Conservation (phyloP, 2,329 filamentous ascomycete species). For the Fusarium haematococcum region DNA sequence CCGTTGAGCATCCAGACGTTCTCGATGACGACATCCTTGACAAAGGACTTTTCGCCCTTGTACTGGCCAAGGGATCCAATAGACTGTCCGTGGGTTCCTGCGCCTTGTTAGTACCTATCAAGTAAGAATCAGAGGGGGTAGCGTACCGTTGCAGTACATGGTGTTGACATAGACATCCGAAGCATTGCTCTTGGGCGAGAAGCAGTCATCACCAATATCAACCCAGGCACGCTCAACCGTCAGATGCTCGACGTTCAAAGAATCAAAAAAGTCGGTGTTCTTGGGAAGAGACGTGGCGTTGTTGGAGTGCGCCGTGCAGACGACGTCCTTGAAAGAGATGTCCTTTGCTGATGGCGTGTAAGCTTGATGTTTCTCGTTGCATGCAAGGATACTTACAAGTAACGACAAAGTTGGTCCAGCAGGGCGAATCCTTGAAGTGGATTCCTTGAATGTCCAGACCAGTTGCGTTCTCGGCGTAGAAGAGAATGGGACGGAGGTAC, state of each 20-base stretch:
- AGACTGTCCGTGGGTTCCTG: slow-evolving; percentile 37
- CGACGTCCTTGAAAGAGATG: slow-evolving; percentile 37
- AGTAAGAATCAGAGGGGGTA: accelerated
- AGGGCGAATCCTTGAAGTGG: slow-evolving; percentile 42
- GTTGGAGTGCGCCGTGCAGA: slow-evolving; percentile 41
- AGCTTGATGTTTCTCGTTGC: not conserved
- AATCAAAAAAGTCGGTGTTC: slow-evolving; percentile 44
- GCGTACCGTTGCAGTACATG: slow-evolving; percentile 42
- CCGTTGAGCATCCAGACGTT: slow-evolving; percentile 45
- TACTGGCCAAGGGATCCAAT: slow-evolving; percentile 43
- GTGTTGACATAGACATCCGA: slow-evolving; percentile 37
- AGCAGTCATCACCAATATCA: slow-evolving; percentile 42
- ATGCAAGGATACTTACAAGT: slow-evolving; percentile 20
- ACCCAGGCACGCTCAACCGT: slow-evolving; percentile 39
- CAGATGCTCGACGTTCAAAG: slow-evolving; percentile 36
- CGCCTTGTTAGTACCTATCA: accelerated
- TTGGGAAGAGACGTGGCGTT: slow-evolving; percentile 38
- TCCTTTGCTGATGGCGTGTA: slow-evolving; percentile 23
- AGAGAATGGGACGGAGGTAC: slow-evolving; percentile 40
- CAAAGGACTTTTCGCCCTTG: slow-evolving; percentile 37
- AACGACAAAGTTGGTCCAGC: slow-evolving; percentile 43
- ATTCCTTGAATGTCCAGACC: slow-evolving; percentile 38
- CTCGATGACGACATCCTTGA: slow-evolving; percentile 42
- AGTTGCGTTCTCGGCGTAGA: slow-evolving; percentile 42
- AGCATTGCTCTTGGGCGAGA: slow-evolving; percentile 43